A percentile compares a stretch with the other conserved stretches of the same genome.
phyloP scores from a whole-genome alignment of 73 alveolate genomes.

The Durusdinium trenchii region DNA sequence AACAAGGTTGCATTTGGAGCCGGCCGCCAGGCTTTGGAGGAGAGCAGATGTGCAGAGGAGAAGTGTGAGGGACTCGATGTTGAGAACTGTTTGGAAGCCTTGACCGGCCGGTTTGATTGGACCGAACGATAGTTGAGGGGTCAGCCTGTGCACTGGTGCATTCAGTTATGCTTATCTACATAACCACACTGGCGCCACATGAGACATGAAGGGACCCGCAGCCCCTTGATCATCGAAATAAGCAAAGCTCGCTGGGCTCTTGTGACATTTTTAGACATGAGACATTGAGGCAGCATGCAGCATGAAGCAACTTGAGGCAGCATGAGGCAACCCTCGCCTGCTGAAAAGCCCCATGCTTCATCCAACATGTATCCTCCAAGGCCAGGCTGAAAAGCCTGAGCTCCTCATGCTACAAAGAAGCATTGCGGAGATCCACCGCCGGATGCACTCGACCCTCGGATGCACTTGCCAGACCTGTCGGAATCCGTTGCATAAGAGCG shows the following conservation, averaged over 20 bases:
- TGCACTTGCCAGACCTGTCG: neutral
- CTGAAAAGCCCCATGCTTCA: neutral
- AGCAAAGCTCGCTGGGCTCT: too few relatives aligned
- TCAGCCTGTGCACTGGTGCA: too few relatives aligned
- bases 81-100: too few relatives aligned
- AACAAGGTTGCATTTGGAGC: too few relatives aligned
- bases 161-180: too few relatives aligned
- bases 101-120: too few relatives aligned
- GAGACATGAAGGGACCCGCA: too few relatives aligned
- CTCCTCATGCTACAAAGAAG: conserved; percentile 16
- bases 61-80: neutral
- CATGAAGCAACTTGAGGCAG: neutral
- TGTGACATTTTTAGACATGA: too few relatives aligned
- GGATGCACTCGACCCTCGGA: conserved; percentile 21
- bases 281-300: too few relatives aligned
- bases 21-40: conserved; percentile 63
- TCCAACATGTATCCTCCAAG: neutral
- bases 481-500: neutral
- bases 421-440: conserved; percentile 60
- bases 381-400: conserved; percentile 55
- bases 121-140: too few relatives aligned
- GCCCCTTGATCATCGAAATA: too few relatives aligned
- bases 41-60: conserved; percentile 51
- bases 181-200: too few relatives aligned
- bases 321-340: neutral